Conservation (phyloP, 306 rosid genomes). For the Cucurbita moschata region DNA sequence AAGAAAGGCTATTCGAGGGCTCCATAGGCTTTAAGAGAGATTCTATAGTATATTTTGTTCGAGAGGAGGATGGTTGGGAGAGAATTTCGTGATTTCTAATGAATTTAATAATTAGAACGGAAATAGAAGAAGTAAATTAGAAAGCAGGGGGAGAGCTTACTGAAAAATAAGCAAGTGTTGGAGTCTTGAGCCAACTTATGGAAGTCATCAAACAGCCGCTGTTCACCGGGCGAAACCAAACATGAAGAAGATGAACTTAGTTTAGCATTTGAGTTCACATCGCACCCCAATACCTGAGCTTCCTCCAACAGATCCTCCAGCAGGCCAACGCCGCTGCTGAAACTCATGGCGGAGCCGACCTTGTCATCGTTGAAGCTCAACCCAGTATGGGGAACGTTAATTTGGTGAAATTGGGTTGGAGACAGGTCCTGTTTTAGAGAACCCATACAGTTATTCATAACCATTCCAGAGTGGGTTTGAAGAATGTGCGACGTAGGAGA, state of each 20-base stretch:
- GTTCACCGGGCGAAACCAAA: slow-evolving; percentile 29
- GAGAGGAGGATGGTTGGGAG: background rate
- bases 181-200: slow-evolving; percentile 18
- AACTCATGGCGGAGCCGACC: slow-evolving; percentile 14
- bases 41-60: too few species aligned
- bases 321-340: background rate
- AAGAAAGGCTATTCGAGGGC: too few species aligned
- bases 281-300: slow-evolving; percentile 24
- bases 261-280: slow-evolving; percentile 15
- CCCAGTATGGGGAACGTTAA: slow-evolving; percentile 8
- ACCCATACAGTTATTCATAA: slow-evolving; percentile 11
- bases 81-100: too few species aligned
- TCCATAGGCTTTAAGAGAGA: too few species aligned
- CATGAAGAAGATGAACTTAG: slow-evolving; percentile 5
- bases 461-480: slow-evolving; percentile 18
- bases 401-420: slow-evolving; percentile 43
- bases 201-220: slow-evolving; percentile 22
- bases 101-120: too few species aligned
- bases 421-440: slow-evolving; percentile 43
- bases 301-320: slow-evolving; percentile 48
- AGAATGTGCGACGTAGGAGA: slow-evolving; percentile 16
- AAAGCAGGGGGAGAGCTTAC: background rate
- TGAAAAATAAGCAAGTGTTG: slow-evolving; percentile 13
- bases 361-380: slow-evolving; percentile 13
- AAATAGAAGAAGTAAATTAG: background rate